phyloP scores from a whole-genome alignment of 208 protist genomes.

The Trypanosoma platydactyli region DNA sequence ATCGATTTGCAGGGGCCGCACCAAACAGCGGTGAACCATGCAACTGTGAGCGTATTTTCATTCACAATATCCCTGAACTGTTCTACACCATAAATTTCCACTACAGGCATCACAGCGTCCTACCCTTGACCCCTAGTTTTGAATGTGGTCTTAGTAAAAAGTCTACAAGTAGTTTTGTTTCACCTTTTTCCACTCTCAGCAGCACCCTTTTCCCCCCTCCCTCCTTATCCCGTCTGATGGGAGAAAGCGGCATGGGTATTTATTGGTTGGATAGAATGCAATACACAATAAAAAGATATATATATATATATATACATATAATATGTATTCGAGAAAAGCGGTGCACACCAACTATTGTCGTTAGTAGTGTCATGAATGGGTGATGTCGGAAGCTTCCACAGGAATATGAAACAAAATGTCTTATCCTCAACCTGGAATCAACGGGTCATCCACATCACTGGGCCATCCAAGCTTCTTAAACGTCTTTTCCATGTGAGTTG shows the following conservation, averaged over 20 bases:
- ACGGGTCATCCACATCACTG: slow-evolving; percentile 80
- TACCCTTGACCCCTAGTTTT: too few relatives aligned
- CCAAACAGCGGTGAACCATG: slow-evolving; percentile 82
- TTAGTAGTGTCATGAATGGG: slow-evolving; percentile 3
- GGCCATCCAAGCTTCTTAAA: slow-evolving; percentile 89
- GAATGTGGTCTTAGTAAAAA: too few relatives aligned
- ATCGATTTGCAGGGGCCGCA: slow-evolving; percentile 82
- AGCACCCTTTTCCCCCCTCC: slow-evolving; percentile 9
- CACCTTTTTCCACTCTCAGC: slow-evolving; percentile 6
- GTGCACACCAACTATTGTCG: neutral
- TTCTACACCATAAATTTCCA: slow-evolving; percentile 71
- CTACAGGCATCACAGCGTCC: slow-evolving; percentile 47
- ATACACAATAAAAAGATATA: too few relatives aligned
- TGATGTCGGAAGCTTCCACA: neutral
- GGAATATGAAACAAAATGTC: neutral
- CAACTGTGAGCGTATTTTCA: slow-evolving; percentile 50
- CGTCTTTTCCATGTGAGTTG: slow-evolving; percentile 88
- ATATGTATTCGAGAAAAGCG: too few relatives aligned
- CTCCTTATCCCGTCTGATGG: neutral
- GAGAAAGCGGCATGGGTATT: too few relatives aligned
- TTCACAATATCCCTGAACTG: slow-evolving; percentile 76
- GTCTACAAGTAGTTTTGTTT: too few relatives aligned
- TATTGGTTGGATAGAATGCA: too few relatives aligned
- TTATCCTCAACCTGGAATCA: slow-evolving; percentile 76
- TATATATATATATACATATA: too few relatives aligned